A percentile compares a stretch with the other conserved stretches of the same genome.
phyloP scores from a whole-genome alignment of 2,329 filamentous ascomycete species.

The Periconia sp. region DNA sequence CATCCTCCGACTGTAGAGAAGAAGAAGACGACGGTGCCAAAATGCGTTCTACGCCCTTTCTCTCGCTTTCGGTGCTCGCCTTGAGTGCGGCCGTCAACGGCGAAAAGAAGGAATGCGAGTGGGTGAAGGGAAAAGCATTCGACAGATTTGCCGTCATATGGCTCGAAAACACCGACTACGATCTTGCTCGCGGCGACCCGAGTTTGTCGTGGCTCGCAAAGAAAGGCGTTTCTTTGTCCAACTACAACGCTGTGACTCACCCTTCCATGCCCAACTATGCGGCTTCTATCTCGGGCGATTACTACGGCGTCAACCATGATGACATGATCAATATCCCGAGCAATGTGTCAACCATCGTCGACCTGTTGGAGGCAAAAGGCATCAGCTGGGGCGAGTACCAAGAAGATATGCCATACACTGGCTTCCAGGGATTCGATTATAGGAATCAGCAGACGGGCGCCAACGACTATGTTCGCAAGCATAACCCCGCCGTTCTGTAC shows the following conservation, averaged over 20 bases:
- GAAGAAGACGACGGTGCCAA: not conserved
- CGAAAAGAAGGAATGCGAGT: slow-evolving; percentile 40
- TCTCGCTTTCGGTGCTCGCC: slow-evolving; percentile 10
- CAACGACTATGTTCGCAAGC: slow-evolving; percentile 82
- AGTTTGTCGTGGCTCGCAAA: slow-evolving; percentile 61
- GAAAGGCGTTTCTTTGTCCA: slow-evolving; percentile 63
- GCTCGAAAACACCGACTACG: slow-evolving; percentile 75
- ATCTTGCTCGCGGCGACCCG: slow-evolving; percentile 64
- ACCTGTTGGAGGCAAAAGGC: slow-evolving; percentile 46
- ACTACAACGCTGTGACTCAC: slow-evolving; percentile 64
- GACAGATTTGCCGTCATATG: slow-evolving; percentile 73
- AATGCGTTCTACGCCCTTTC: not conserved
- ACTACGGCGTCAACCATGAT: slow-evolving; percentile 73
- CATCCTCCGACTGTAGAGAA: not conserved
- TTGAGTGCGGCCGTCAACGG: slow-evolving; percentile 23
- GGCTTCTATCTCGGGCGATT: slow-evolving; percentile 68
- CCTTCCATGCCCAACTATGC: slow-evolving; percentile 76
- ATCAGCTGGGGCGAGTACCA: slow-evolving; percentile 65
- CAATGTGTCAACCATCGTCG: slow-evolving; percentile 45
- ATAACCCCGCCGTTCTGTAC: slow-evolving; percentile 69
- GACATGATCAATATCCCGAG: slow-evolving; percentile 54
- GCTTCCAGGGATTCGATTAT: slow-evolving; percentile 63
- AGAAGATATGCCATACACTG: slow-evolving; percentile 74
- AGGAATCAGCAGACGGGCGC: slow-evolving; percentile 66
- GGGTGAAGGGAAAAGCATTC: slow-evolving; percentile 71